A percentile compares a stretch with the other conserved stretches of the same genome.
Conservation (phyloP, 805 yeast species). For the Ogataea wickerhamii region DNA sequence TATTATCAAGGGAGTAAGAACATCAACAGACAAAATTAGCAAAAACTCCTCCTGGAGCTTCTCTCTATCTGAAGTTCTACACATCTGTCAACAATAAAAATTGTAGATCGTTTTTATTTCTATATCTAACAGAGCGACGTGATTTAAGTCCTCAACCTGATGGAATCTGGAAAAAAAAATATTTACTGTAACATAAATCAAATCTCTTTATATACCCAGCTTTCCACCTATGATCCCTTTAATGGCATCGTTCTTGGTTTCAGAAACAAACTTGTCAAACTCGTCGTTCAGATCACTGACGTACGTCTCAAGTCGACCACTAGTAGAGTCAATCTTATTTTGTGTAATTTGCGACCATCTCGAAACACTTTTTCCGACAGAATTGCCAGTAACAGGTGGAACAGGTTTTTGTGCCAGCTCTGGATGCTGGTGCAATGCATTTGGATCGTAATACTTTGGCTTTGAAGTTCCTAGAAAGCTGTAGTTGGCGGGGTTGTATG, state of each 20-base stretch:
- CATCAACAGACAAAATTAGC: too few species aligned
- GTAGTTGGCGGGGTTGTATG: conserved; percentile 34
- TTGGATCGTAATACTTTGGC: conserved; percentile 33
- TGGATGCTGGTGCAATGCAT: conserved; percentile 29
- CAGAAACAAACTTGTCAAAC: conserved; percentile 28
- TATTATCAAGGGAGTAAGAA: too few species aligned
- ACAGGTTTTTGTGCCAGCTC: conserved; percentile 19
- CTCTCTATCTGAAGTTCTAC: too few species aligned
- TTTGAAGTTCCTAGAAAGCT: conserved; percentile 25
- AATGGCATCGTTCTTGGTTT: conserved; percentile 29
- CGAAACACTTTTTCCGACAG: conserved; percentile 13
- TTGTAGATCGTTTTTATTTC: too few species aligned
- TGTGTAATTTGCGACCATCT: conserved; percentile 24
- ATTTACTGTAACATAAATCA: too few species aligned
- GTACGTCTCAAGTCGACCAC: conserved; percentile 23
- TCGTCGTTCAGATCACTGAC: conserved; percentile 30
- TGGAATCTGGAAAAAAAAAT: too few species aligned
- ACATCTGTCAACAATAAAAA: too few species aligned
- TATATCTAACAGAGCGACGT: too few species aligned
- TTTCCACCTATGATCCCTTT: conserved; percentile 27
- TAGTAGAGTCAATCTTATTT: conserved; percentile 23
- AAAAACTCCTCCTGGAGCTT: too few species aligned
- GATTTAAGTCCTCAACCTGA: too few species aligned
- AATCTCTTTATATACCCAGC: conserved; percentile 14
- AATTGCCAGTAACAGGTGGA: conserved; percentile 11